Evolutionary conservation across 1,284 basidiomycete species (phyloP).

Genomic region (Moesziomyces antarcticus): DNA sequence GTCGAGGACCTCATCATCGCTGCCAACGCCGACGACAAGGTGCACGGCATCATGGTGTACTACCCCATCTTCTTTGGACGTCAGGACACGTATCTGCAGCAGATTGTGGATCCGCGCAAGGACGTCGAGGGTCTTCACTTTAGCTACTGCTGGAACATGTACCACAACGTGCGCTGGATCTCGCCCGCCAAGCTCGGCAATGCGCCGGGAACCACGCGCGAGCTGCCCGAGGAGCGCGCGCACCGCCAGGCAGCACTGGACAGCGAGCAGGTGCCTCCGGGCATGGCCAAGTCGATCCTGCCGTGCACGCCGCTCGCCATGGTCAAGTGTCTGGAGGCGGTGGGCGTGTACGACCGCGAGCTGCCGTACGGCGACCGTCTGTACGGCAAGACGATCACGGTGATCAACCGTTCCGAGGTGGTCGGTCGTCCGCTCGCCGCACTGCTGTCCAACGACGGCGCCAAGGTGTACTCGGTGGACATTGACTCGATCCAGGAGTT

Average conservation of each 20-base stretch:
- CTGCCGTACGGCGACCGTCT: slow-evolving; percentile 93
- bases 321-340: slow-evolving; percentile 87
- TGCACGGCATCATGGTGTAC: slow-evolving; percentile 94
- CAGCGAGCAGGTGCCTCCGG: slow-evolving; percentile 72
- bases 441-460: slow-evolving; percentile 92
- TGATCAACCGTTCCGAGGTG: slow-evolving; percentile 97
- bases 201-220: slow-evolving; percentile 63
- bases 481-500: slow-evolving; percentile 86
- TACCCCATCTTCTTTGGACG: slow-evolving; percentile 69
- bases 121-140: slow-evolving; percentile 97
- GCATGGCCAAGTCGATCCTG: slow-evolving; percentile 90
- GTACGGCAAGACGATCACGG: slow-evolving; percentile 90
- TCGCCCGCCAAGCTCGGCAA: slow-evolving; percentile 61
- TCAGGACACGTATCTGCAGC: slow-evolving; percentile 93
- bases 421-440: slow-evolving; percentile 95
- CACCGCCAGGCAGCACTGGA: slow-evolving; percentile 39
- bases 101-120: slow-evolving; percentile 93
- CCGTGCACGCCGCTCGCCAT: slow-evolving; percentile 97
- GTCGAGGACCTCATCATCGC: slow-evolving; percentile 67
- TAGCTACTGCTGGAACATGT: slow-evolving; percentile 69
- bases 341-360: slow-evolving; percentile 90
- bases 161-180: slow-evolving; percentile 68
- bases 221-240: slow-evolving; percentile 48
- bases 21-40: slow-evolving; percentile 82
- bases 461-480: slow-evolving; percentile 92